phyloP scores from a whole-genome alignment of 1,139 yeast species.

The Yamadazyma diddensiae region DNA sequence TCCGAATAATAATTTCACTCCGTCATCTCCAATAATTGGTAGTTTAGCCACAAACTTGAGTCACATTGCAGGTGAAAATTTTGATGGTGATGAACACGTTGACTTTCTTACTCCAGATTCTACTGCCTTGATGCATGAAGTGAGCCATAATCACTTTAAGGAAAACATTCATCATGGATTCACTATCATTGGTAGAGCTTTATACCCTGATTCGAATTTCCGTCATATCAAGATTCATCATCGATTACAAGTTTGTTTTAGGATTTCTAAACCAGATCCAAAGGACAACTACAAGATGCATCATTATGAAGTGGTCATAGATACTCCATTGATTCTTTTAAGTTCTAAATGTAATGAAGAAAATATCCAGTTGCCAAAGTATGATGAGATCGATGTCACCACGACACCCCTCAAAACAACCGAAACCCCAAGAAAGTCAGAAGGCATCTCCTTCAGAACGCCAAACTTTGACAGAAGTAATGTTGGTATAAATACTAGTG shows the following conservation, averaged over 20 bases:
- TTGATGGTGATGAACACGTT: constrained; percentile 16
- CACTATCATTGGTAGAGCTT: constrained; percentile 35
- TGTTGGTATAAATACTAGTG: constrained; percentile 2
- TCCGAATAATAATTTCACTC: constrained; percentile 13
- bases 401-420: constrained; percentile 1
- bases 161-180: constrained; percentile 38
- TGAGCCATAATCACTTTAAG: constrained; percentile 18
- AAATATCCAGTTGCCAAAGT: constrained; percentile 69
- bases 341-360: constrained; percentile 71
- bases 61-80: constrained; percentile 24
- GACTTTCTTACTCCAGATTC: constrained; percentile 29
- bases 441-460: constrained; percentile 26
- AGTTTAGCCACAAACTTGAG: constrained; percentile 39
- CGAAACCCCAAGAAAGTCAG: not conserved
- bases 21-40: constrained; percentile 41
- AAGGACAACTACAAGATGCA: constrained; percentile 58
- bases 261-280: constrained; percentile 69
- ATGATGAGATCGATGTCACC: constrained; percentile 30
- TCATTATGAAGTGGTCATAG: constrained; percentile 86
- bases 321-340: constrained; percentile 73
- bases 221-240: constrained; percentile 71
- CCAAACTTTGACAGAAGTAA: constrained; percentile 27
- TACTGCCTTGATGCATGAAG: constrained; percentile 28
- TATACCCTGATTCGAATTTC: constrained; percentile 69
- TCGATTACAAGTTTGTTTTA: constrained; percentile 71